phyloP scores from a whole-genome alignment of 345 rosid species.

The Brassica cretica region DNA sequence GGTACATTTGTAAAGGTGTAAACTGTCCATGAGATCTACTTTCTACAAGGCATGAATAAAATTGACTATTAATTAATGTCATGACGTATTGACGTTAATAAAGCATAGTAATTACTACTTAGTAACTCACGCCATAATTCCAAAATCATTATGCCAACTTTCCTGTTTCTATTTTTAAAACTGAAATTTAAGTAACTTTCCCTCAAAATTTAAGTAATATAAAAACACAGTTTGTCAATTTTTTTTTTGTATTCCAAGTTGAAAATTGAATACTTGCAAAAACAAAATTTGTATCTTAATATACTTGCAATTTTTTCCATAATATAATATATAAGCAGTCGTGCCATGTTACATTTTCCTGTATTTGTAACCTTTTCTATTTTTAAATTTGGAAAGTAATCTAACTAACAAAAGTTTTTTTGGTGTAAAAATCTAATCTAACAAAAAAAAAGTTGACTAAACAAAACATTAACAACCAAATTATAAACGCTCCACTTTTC shows the following conservation, averaged over 20 bases:
- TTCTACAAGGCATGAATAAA: constrained; percentile 6
- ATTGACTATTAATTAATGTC: not conserved
- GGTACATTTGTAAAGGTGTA: constrained; percentile 1
- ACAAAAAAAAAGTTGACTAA: not conserved
- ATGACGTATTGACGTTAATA: not conserved
- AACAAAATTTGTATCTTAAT: no score
- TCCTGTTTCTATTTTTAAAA: not conserved
- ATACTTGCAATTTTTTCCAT: not conserved
- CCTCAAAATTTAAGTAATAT: not conserved
- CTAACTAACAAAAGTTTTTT: not conserved
- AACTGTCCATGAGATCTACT: constrained; percentile 10
- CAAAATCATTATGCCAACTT: not conserved
- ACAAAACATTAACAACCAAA: not conserved
- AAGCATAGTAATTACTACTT: not conserved
- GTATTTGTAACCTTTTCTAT: not conserved
- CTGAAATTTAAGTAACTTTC: not conserved
- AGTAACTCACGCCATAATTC: not conserved
- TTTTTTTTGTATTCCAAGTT: not conserved
- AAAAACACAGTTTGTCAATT: not conserved
- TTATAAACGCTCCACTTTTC: not conserved
- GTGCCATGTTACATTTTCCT: not conserved
- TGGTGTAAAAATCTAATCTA: no score
- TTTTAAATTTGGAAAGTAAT: not conserved
- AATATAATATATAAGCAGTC: not conserved
- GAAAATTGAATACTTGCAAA: not conserved